Base-by-base conservation (phyloP, 2,329 filamentous ascomycete genomes). In the Trichoderma sp. region DNA sequence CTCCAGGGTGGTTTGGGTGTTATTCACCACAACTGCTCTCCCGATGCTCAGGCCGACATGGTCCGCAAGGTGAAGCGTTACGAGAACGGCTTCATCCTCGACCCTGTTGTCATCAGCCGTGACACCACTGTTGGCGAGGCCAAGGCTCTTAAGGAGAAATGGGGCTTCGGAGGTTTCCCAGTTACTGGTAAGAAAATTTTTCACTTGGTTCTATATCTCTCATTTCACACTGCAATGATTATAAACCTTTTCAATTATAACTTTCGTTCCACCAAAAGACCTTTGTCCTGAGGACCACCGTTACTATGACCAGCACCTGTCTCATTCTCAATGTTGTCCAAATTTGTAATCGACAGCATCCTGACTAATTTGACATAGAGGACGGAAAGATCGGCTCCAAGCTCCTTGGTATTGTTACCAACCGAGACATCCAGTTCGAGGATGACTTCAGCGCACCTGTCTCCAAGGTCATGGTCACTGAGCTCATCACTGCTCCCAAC, bases 221-320 rank as follows among this genome's bases (percentile, higher is more conserved):
- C 11, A 7, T 34, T 39, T 39, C n/a, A 26, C 53, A 59, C 34
- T 84, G 77, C 80, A 53, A 83, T 94, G 93, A 97, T 97, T 96
- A 93, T 87, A 88, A 87, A 89, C 86, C 87, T 84, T 87, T 88
- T 86, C 84, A 85, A 85, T 89, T 92, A 69, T 98, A 98, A 98
- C 96, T 99, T 99, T 99, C 96, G 96, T 99, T 99, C 96, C 95
- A 95, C 96, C 94, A 93, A 88, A 97, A 89, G 92, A 93, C 91
- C 88, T 74, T 88, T 88, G 93, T 93, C 88, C 86, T 97, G 94
- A 89, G 93, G 94, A 97, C 84, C 75, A 73, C 73, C 70, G 74
- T 75, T 80, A 79, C 76, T 78, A 80, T 80, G 81, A 84, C 73
- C 72, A 74, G 75, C 73, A 74, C 72, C 63, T 47, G 68, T 73